Percentiles rank a stretch among this genome's conserved stretches.
Conservation (phyloP, 345 rosid species). For the Litchi chinensis region DNA sequence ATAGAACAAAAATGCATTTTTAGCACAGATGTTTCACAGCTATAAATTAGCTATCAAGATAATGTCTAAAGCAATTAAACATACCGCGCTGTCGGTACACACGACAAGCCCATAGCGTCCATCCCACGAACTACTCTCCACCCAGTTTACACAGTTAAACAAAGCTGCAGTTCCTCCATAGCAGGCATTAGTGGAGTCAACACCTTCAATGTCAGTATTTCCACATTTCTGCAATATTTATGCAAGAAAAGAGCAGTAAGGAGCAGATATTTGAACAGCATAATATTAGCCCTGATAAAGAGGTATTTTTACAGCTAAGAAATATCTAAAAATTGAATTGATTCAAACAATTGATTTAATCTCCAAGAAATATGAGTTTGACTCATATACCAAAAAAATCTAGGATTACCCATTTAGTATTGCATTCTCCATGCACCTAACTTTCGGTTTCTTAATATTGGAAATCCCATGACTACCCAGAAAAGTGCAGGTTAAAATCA, state of each 20-base stretch:
- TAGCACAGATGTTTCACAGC: not conserved
- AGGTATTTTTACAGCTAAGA: not conserved
- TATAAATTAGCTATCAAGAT: not conserved
- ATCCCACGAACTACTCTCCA: conserved; percentile 98
- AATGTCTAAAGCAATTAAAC: conserved; percentile 21
- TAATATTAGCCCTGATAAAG: not conserved
- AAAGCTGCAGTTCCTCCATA: conserved; percentile 99
- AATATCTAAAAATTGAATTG: not conserved
- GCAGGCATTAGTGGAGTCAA: conserved; percentile 97
- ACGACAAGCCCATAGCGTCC: conserved; percentile 98
- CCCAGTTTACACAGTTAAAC: conserved; percentile 98
- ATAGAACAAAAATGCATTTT: conserved; percentile 14
- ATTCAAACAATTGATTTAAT: too few relatives aligned
- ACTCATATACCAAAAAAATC: too few relatives aligned
- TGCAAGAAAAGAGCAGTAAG: conserved; percentile 23
- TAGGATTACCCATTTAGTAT: not conserved
- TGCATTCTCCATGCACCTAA: not conserved
- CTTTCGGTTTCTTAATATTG: not conserved
- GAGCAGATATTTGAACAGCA: conserved; percentile 3
- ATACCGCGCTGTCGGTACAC: conserved; percentile 98
- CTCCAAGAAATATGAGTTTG: too few relatives aligned
- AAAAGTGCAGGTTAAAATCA: not conserved
- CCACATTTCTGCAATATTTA: conserved; percentile 73
- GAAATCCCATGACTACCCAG: not conserved
- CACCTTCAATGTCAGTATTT: conserved; percentile 97